Conservation (phyloP, 139 green algal species). For the Coelastrella sp. region DNA sequence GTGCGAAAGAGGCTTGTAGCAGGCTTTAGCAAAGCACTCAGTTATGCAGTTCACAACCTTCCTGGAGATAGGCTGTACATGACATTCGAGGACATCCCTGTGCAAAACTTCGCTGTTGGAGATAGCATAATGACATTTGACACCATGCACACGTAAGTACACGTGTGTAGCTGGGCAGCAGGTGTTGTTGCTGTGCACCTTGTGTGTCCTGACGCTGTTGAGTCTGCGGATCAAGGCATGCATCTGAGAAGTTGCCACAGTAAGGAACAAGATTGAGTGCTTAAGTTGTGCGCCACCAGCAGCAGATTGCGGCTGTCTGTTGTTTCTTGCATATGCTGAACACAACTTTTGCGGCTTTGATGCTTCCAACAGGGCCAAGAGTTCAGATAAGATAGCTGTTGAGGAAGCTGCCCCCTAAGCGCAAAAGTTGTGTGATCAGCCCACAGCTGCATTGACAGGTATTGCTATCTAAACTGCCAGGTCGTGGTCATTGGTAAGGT, state of each 20-base stretch:
- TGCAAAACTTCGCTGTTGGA: slow-evolving; percentile 45
- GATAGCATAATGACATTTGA: slow-evolving; percentile 37
- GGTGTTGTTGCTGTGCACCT: background rate
- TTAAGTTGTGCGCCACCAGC: too few species aligned
- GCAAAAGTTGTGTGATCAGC: too few species aligned
- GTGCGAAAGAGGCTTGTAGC: slow-evolving; percentile 19
- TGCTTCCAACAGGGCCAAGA: background rate
- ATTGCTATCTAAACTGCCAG: too few species aligned
- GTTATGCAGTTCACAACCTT: background rate
- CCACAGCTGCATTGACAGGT: too few species aligned
- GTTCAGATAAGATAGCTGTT: background rate
- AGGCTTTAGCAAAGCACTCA: slow-evolving; percentile 6
- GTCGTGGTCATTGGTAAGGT: too few species aligned
- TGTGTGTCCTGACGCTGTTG: too few species aligned
- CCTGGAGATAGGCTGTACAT: slow-evolving; percentile 29
- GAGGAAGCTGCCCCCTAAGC: too few species aligned
- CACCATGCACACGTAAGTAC: slow-evolving; percentile 47
- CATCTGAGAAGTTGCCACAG: too few species aligned
- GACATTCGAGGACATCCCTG: slow-evolving; percentile 50
- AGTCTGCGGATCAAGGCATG: too few species aligned
- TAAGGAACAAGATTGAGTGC: too few species aligned
- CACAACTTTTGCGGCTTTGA: background rate
- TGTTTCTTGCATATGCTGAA: background rate
- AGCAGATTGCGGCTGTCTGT: too few species aligned
- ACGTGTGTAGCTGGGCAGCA: too few species aligned